Base-by-base conservation (phyloP, 768 basidiomycete species). In the Asterophora lycoperdoides region DNA sequence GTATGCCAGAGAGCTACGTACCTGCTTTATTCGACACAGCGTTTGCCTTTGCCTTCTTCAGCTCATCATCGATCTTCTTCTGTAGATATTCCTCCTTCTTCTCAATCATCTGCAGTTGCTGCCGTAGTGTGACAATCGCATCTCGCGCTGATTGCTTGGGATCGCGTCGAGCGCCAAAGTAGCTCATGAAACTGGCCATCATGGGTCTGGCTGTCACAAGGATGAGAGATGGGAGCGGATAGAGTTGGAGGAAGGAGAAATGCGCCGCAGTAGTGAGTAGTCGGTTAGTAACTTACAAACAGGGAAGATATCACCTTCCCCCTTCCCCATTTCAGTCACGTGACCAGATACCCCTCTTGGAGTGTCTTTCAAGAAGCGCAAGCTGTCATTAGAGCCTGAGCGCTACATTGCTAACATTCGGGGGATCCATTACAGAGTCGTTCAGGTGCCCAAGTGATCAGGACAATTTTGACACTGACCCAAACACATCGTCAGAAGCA, bases 81-180 rank as follows among this genome's bases (percentile, higher is more conserved):
- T 88, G 86, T 53, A 97, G 73, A 68, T 90, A 78, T 67, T 98
- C 95, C 74, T 97, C 96, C 77, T 95, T 97, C 91, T 97, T 99
- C 81, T 97, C 93, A 58, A 98, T 83, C 84, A 95, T 88, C 70
- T 91, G 82, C 54, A 97, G 79, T 66, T 98, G 93, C 70, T 95
- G 87, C 61, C 95, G 83, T 58, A 99, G 76, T 38, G 78, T 79
- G 51, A 98, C 88, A 66, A 99, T 99, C 41, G 96, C 91, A 64
- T 96, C 91, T 55, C 92, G 79, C 38, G 95, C 86, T 20, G 84
- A 74, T 69, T 87, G 83, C 68, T 89, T 90, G 18, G 90, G 78
- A 63, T 94, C 88, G 58, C 83, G 80, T 55, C 83, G 79, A 42
- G 86, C 84, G 10, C 85, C 86, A 66, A 99, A 93, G 74, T 88